Conservation (phyloP, 768 basidiomycete species). For the Grammothele lineata region DNA sequence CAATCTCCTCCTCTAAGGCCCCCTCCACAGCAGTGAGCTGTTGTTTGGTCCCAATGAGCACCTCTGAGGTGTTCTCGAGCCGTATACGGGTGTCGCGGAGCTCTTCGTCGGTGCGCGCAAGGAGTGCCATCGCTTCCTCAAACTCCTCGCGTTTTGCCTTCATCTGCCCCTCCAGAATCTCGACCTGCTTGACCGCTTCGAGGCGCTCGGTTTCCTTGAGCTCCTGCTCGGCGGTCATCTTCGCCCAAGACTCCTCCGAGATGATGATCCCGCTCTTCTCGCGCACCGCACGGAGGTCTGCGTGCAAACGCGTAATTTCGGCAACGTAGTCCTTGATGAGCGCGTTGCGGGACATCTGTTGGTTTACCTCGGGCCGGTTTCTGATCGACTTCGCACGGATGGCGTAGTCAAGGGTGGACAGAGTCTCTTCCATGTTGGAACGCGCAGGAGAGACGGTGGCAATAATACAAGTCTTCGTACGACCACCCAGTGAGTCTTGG, state of each 20-base stretch:
- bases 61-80: constrained; percentile 47
- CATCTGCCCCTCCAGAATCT: constrained; percentile 81
- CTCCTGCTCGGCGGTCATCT: constrained; percentile 76
- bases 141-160: constrained; percentile 82
- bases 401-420: constrained; percentile 96
- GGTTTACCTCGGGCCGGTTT: constrained; percentile 94
- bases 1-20: constrained; percentile 73
- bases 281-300: constrained; percentile 83
- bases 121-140: constrained; percentile 77
- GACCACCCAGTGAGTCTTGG: constrained; percentile 97
- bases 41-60: constrained; percentile 48
- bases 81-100: constrained; percentile 56
- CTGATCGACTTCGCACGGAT: constrained; percentile 91
- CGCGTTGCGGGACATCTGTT: constrained; percentile 88
- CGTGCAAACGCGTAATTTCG: constrained; percentile 91
- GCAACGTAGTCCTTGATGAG: constrained; percentile 90
- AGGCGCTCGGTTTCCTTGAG: constrained; percentile 70
- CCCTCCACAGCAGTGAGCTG: constrained; percentile 56
- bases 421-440: constrained; percentile 93
- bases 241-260: constrained; percentile 85
- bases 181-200: constrained; percentile 79
- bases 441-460: constrained; percentile 94
- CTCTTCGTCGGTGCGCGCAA: constrained; percentile 75
- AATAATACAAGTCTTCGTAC: constrained; percentile 96
- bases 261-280: constrained; percentile 97